Percentiles rank a stretch among this genome's conserved stretches.
phyloP scores from a whole-genome alignment of 345 rosid genomes.

The Gossypium stocksii region DNA sequence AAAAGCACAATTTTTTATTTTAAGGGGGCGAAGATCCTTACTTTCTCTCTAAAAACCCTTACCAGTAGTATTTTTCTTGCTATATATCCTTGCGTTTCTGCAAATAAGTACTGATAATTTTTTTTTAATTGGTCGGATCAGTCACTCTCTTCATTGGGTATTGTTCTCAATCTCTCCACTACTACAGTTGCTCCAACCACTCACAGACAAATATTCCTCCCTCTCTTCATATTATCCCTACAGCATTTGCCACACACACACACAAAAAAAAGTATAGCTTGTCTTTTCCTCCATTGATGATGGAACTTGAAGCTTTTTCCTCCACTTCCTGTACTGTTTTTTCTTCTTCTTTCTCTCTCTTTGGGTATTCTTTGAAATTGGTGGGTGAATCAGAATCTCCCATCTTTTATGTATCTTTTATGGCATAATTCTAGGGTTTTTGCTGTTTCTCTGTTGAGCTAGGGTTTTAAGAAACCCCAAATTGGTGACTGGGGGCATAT shows the following conservation, averaged over 20 bases:
- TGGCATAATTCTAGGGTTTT: neutral
- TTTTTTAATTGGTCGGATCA: neutral
- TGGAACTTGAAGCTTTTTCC: slow-evolving; percentile 7
- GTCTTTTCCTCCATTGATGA: slow-evolving; percentile 5
- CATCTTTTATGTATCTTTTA: neutral
- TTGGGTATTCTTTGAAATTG: neutral
- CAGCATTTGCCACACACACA: neutral
- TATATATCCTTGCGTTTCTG: neutral
- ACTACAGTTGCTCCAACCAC: slow-evolving; percentile 13
- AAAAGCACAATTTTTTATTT: no score
- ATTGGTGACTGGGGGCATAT: no score
- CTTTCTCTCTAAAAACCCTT: no score
- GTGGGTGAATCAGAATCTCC: neutral
- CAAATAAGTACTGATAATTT: neutral
- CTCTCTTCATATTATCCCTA: neutral
- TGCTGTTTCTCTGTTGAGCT: neutral
- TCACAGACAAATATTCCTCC: neutral
- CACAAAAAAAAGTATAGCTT: neutral
- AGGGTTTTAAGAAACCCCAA: neutral
- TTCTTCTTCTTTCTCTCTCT: neutral
- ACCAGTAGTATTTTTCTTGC: no score
- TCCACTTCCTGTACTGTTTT: neutral
- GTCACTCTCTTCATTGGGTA: neutral
- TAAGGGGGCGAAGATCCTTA: no score
- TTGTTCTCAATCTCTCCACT: slow-evolving; percentile 16